Base-by-base conservation (phyloP, 1,284 basidiomycete genomes). In the Ustanciosporium gigantosporum region DNA sequence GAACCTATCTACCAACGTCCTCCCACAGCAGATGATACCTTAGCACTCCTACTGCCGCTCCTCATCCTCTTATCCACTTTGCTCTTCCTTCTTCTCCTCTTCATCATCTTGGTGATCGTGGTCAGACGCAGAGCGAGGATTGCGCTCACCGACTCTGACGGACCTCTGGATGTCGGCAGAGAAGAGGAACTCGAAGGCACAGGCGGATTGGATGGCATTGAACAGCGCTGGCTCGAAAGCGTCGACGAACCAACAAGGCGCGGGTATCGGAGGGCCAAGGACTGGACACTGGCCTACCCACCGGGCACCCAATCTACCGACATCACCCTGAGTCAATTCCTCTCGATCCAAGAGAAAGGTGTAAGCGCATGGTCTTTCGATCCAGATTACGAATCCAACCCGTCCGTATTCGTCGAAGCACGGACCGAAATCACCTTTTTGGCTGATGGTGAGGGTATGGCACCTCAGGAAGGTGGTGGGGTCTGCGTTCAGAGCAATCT, bases 201-300 rank as follows among this genome's bases (percentile, higher is more conserved):
- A 55, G 92, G 92, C 32, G 92, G 91, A 20, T 87, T 95, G 52
- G 90, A 91, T 36, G 88, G 87, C 44, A 83, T 97, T 25, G 94
- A 97, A 80, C 82, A 86, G 73, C 84, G 92, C 68, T 98, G 95
- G 95, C 83, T 97, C 40, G 92, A 97, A 80, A 84, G 82, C 16
- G 87, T 87, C 24, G 80, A 84, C 43, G 90, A 93, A 53, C 78
- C 80, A 22, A 83, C 84, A 19, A 82, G 85, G 46, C 82, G 87
- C 45, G 85, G 86, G 23, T 98, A 96, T 79, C 82, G 84, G 37
- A 84, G 90, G 58, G 90, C 91, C 16, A 94, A 91, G 84, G 90
- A 93, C 90, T 73, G 67, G 84, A 80, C 25, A 21, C 29, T 42
- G 11, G 36, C 52, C 27, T 51, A 62, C 36, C 66, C 70, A 11